phyloP scores from a whole-genome alignment of 257 asterid genomes.

The Scutellaria galericulata region DNA sequence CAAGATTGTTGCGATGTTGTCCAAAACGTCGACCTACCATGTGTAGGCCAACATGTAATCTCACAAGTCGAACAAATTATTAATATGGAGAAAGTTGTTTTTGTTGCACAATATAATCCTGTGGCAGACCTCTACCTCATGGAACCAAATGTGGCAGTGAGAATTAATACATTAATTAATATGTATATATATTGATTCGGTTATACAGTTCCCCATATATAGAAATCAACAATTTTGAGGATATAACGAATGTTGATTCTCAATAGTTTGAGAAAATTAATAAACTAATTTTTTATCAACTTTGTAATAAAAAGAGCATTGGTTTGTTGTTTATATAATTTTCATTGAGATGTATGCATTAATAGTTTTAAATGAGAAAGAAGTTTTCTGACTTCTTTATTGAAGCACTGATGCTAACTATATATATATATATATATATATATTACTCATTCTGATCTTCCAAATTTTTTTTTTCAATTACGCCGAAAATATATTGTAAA shows the following conservation, averaged over 20 bases:
- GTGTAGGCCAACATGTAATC: slow-evolving; percentile 54
- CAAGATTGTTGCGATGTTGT: slow-evolving; percentile 55
- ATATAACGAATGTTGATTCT: not conserved
- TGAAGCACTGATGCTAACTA: too few species aligned
- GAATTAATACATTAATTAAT: slow-evolving; percentile 51
- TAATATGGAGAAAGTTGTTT: slow-evolving; percentile 67
- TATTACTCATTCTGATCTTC: too few species aligned
- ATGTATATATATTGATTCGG: not conserved
- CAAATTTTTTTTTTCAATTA: too few species aligned
- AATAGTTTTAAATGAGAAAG: too few species aligned
- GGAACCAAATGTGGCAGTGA: slow-evolving; percentile 39
- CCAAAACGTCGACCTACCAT: slow-evolving; percentile 49
- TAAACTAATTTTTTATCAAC: not conserved
- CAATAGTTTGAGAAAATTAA: too few species aligned
- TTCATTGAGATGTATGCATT: not conserved
- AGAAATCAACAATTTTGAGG: not conserved
- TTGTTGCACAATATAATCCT: slow-evolving; percentile 45
- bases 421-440: too few species aligned
- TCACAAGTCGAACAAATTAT: slow-evolving; percentile 49
- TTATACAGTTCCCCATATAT: slow-evolving; percentile 40
- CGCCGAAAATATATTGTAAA: too few species aligned
- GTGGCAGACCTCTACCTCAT: slow-evolving; percentile 58
- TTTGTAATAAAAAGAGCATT: not conserved
- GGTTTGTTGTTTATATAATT: not conserved
- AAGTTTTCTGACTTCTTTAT: too few species aligned